Percentiles rank a stretch among this genome's conserved stretches.
Evolutionary conservation across 768 basidiomycete genomes (phyloP).

Genomic region (Lentinula edodes): DNA sequence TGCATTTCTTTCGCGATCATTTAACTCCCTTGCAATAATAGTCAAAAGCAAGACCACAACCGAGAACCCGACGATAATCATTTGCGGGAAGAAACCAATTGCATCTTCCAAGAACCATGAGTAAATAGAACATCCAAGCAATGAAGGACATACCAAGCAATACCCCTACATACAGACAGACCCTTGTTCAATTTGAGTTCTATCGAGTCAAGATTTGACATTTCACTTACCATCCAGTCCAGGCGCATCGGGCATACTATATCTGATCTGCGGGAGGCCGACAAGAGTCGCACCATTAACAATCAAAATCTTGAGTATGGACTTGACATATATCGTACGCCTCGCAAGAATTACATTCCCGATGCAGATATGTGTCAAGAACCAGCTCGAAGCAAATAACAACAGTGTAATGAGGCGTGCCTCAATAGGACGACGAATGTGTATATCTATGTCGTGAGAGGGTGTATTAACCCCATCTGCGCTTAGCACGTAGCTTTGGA

Average conservation of each 20-base stretch:
- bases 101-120: conserved; percentile 27
- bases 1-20: conserved; percentile 10
- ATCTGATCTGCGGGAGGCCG: conserved; percentile 43
- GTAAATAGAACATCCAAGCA: not conserved
- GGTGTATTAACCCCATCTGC: conserved; percentile 14
- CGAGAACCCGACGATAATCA: conserved; percentile 39
- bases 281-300: conserved; percentile 37
- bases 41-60: conserved; percentile 36
- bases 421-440: conserved; percentile 37
- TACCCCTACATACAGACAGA: conserved; percentile 26
- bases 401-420: conserved; percentile 39
- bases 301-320: conserved; percentile 31
- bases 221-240: conserved; percentile 35
- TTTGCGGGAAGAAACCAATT: conserved; percentile 57
- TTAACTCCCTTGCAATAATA: conserved; percentile 36
- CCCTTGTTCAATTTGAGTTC: not conserved
- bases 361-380: conserved; percentile 47
- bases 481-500: conserved; percentile 27
- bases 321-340: conserved; percentile 21
- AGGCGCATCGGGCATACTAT: conserved; percentile 54
- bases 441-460: conserved; percentile 41
- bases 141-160: conserved; percentile 34
- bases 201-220: not conserved
- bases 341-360: conserved; percentile 40
- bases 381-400: conserved; percentile 45